Conservation (phyloP, 1,139 yeast genomes). For the Yamadazyma atlantica region DNA sequence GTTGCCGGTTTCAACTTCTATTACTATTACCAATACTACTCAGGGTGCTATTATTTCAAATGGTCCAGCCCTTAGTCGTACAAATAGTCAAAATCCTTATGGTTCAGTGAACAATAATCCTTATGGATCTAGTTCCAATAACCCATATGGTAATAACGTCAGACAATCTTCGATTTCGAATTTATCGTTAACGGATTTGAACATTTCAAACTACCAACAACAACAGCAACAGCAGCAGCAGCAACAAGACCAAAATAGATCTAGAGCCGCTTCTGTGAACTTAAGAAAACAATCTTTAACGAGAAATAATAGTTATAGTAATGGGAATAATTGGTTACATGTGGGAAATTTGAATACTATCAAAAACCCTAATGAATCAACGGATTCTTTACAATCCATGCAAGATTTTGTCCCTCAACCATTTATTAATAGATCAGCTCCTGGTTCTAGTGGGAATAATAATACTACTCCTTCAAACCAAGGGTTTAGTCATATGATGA, state of each 20-base stretch:
- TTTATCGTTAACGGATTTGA: conserved; percentile 42
- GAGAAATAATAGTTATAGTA: conserved; percentile 39
- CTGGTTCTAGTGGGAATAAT: conserved; percentile 3
- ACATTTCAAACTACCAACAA: conserved; percentile 32
- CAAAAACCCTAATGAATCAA: conserved; percentile 32
- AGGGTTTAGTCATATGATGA: conserved; percentile 29
- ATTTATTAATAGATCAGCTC: conserved; percentile 33
- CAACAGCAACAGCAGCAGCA: conserved; percentile 15
- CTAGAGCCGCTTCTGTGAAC: conserved; percentile 29
- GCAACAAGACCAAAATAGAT: conserved; percentile 14
- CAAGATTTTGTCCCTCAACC: conserved; percentile 48
- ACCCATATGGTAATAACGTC: conserved; percentile 10
- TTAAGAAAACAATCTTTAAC: conserved; percentile 48
- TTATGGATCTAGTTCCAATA: conserved; percentile 7
- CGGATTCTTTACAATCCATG: conserved; percentile 47
- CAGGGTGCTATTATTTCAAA: conserved; percentile 3
- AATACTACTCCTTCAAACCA: conserved; percentile 12
- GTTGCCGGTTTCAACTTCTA: conserved; percentile 31
- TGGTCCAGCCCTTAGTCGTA: background rate
- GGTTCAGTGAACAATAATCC: conserved; percentile 6
- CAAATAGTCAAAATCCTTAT: conserved; percentile 4
- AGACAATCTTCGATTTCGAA: conserved; percentile 43
- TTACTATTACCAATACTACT: conserved; percentile 15
- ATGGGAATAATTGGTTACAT: conserved; percentile 41
- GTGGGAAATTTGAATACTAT: conserved; percentile 44